A percentile compares a stretch with the other conserved stretches of the same genome.
phyloP scores from a whole-genome alignment of 306 rosid species.

The Astragalus glycyphyllos region DNA sequence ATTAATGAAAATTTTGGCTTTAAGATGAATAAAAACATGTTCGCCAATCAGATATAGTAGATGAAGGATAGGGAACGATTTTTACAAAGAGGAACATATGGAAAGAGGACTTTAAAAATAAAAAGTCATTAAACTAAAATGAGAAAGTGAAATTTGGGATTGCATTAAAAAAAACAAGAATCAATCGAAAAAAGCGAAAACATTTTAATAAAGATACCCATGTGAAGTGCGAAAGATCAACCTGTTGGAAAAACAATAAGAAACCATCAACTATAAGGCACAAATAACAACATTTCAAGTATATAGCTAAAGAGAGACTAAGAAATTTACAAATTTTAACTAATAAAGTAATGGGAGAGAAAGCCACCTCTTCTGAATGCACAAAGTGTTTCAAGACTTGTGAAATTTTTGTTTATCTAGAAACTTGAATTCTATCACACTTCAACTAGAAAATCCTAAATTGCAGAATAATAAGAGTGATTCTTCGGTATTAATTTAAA shows the following conservation, averaged over 20 bases:
- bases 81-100: too few species aligned
- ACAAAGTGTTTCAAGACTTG: neutral
- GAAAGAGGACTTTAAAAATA: neutral
- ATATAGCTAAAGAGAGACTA: neutral
- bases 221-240: neutral
- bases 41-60: too few species aligned
- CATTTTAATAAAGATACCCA: neutral
- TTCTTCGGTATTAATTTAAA: neutral
- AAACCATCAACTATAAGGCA: neutral
- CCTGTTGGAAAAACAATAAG: neutral
- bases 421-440: too few species aligned
- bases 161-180: neutral
- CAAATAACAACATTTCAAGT: neutral
- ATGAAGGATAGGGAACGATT: too few species aligned
- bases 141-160: neutral
- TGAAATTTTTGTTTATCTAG: too few species aligned
- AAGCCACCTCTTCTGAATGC: neutral
- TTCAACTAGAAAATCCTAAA: too few species aligned
- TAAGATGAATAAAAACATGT: too few species aligned
- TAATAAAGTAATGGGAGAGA: neutral
- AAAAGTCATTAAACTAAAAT: neutral
- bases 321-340: neutral
- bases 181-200: neutral
- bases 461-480: too few species aligned
- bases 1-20: too few species aligned